Conservation (phyloP, 2,329 filamentous ascomycete species). For the Periconia sp. region DNA sequence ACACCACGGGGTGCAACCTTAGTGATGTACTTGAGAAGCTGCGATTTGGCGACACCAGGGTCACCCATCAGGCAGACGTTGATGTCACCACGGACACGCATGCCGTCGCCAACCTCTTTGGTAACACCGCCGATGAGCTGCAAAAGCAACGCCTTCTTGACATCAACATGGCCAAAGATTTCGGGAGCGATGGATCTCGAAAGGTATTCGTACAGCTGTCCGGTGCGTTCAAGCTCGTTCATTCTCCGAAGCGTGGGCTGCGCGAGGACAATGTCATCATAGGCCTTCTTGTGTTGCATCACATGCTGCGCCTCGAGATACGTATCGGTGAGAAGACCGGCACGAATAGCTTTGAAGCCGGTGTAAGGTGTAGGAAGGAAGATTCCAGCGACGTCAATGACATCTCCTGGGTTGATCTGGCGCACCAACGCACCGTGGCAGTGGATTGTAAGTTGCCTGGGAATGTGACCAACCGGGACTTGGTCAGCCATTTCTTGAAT, state of each 20-base stretch:
- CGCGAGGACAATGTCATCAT: conserved; percentile 89
- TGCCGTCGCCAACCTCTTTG: conserved; percentile 96
- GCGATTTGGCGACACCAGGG: conserved; percentile 98
- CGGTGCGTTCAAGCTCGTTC: conserved; percentile 81
- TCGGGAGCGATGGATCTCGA: conserved; percentile 96
- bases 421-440: conserved; percentile 87
- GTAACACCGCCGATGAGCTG: conserved; percentile 94
- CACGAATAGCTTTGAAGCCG: conserved; percentile 97
- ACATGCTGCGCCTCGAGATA: conserved; percentile 95
- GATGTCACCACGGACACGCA: conserved; percentile 98
- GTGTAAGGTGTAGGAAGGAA: conserved; percentile 98
- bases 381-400: conserved; percentile 91
- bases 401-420: conserved; percentile 89
- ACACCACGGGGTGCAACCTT: conserved; percentile 95
- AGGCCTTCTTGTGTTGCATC: conserved; percentile 96
- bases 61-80: conserved; percentile 99
- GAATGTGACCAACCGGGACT: conserved; percentile 97
- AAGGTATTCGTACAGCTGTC: conserved; percentile 93
- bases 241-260: conserved; percentile 81
- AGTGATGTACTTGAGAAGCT: conserved; percentile 96
- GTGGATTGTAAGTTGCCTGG: conserved; percentile 85
- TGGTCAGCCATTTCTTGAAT: conserved; percentile 99
- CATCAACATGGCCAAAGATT: conserved; percentile 94
- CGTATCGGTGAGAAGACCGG: conserved; percentile 94
- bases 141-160: conserved; percentile 96